These are phyloP conservation scores for Aspergillus eucalypticola DNA, from an alignment of 2,329 filamentous ascomycete genomes.

Conservation along the genomic window DNA sequence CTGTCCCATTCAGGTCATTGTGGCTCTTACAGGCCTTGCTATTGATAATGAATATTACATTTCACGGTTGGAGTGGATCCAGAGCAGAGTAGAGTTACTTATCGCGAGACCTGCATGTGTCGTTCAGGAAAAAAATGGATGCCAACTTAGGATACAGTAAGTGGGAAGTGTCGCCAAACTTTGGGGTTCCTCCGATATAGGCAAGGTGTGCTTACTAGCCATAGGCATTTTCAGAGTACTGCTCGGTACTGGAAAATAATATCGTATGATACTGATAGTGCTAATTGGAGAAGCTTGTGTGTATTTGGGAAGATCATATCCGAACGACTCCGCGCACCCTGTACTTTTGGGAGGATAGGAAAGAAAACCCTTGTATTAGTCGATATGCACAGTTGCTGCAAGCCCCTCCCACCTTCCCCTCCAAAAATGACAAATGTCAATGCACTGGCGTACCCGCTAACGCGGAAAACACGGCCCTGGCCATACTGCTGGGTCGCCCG, in stretches of 20 bases:
- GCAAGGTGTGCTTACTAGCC: neutral
- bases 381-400: neutral
- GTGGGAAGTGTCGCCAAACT: too few species aligned
- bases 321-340: neutral
- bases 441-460: conserved; percentile 23
- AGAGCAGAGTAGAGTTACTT: neutral
- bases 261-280: neutral
- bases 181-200: neutral
- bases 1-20: neutral
- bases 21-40: neutral
- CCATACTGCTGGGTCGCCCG: conserved; percentile 29
- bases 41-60: neutral
- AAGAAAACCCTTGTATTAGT: neutral
- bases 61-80: neutral
- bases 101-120: neutral
- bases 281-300: neutral
- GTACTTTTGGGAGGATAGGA: neutral
- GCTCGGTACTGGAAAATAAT: neutral
- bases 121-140: neutral
- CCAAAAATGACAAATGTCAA: conserved; percentile 14
- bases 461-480: conserved; percentile 32
- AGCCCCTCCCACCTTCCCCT: conserved; percentile 17
- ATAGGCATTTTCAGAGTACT: neutral
- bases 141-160: too few species aligned
- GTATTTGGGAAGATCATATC: neutral